Conservation (phyloP, 805 yeast genomes). For the Cyberlindnera maclurae region DNA sequence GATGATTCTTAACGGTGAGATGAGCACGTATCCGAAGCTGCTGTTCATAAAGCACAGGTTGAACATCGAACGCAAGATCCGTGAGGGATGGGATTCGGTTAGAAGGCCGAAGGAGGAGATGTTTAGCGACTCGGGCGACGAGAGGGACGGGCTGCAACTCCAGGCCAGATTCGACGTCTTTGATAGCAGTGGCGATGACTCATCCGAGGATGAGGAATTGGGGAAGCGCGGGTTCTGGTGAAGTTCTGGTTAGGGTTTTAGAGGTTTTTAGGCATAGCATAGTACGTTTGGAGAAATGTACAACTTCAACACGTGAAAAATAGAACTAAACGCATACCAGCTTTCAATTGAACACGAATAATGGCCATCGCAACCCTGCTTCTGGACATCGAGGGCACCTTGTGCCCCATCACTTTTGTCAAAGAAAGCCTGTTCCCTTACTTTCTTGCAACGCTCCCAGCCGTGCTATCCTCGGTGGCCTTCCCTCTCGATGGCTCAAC, state of each 20-base stretch:
- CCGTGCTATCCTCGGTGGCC: conserved; percentile 23
- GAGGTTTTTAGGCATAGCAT: no score
- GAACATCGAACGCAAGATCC: conserved; percentile 58
- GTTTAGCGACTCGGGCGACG: conserved; percentile 9
- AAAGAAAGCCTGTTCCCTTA: conserved; percentile 73
- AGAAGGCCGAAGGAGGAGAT: conserved; percentile 5
- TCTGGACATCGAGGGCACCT: conserved; percentile 87
- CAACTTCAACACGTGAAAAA: no score
- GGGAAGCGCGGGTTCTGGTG: not conserved
- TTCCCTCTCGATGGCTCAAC: conserved; percentile 24
- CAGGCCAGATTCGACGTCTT: conserved; percentile 12
- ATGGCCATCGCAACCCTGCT: conserved; percentile 29
- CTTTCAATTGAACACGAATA: not conserved
- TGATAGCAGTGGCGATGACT: conserved; percentile 7
- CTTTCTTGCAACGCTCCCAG: conserved; percentile 48
- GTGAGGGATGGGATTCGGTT: conserved; percentile 35
- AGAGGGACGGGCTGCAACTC: conserved; percentile 8
- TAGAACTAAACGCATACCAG: no score
- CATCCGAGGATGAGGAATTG: conserved; percentile 8
- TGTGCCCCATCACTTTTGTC: conserved; percentile 87
- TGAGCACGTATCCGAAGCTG: conserved; percentile 58
- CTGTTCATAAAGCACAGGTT: conserved; percentile 58
- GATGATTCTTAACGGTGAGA: conserved; percentile 57
- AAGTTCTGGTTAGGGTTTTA: no score
- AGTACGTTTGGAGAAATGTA: no score